Evolutionary conservation across 2,329 filamentous ascomycete genomes (phyloP).

Genomic region (Raffaelea deltoideospora): DNA sequence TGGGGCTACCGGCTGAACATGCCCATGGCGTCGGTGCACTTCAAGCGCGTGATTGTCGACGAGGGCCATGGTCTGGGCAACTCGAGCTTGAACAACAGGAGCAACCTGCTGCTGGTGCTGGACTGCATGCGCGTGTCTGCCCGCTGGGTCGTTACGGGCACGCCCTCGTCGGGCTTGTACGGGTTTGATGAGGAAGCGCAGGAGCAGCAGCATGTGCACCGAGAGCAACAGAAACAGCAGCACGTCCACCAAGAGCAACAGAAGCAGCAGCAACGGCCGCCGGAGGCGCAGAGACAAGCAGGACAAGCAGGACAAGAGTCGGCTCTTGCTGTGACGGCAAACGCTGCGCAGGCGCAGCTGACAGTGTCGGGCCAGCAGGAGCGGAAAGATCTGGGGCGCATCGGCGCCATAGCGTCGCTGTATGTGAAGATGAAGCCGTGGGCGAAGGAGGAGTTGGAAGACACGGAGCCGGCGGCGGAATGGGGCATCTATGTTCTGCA

Average conservation of each 20-base stretch:
- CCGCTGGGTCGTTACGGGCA: constrained; percentile 83
- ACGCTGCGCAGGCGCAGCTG: constrained; percentile 7
- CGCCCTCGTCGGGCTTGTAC: constrained; percentile 70
- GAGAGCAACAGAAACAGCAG: not conserved
- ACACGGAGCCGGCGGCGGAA: constrained; percentile 42
- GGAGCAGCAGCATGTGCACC: not conserved
- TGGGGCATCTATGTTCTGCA: constrained; percentile 63
- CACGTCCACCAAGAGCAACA: not conserved
- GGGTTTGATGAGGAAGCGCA: constrained; percentile 41
- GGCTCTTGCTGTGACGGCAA: not conserved
- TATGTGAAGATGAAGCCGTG: constrained; percentile 70
- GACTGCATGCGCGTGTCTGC: constrained; percentile 48
- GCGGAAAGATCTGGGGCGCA: constrained; percentile 47
- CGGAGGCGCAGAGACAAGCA: no score
- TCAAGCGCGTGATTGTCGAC: constrained; percentile 80
- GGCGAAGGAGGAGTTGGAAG: constrained; percentile 42
- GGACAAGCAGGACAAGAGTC: no score
- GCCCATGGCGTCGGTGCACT: constrained; percentile 57
- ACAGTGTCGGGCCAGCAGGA: constrained; percentile 34
- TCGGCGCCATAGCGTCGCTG: constrained; percentile 49
- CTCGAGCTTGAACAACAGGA: constrained; percentile 37
- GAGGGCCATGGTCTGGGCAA: constrained; percentile 80
- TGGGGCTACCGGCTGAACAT: constrained; percentile 21
- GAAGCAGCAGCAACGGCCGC: not conserved
- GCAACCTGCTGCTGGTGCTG: constrained; percentile 35